Conservation (phyloP, 176 grass and related monocot species). For the Tillandsia fasciculata region DNA sequence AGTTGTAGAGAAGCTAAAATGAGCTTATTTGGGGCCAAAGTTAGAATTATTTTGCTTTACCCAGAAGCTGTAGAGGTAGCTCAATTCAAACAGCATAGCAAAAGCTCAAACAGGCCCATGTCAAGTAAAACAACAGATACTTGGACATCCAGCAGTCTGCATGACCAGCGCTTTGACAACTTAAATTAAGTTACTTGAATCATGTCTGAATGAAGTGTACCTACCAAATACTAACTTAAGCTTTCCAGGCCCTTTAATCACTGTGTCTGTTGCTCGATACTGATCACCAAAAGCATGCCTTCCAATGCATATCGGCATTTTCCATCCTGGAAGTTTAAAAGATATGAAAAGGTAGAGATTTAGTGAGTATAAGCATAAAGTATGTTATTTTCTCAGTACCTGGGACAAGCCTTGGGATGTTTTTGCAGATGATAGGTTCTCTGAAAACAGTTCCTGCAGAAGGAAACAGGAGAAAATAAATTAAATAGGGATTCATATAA, state of each 20-base stretch:
- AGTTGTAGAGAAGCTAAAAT: no score
- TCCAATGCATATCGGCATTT: conserved; percentile 74
- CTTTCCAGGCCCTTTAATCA: conserved; percentile 61
- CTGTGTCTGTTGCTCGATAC: conserved; percentile 62
- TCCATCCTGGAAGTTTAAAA: conserved; percentile 39
- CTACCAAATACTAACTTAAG: conserved; percentile 78
- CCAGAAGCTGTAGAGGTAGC: neutral
- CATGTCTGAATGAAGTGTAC: conserved; percentile 4
- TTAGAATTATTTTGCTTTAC: no score
- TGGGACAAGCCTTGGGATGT: conserved; percentile 57
- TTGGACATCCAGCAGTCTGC: neutral
- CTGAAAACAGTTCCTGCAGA: conserved; percentile 64
- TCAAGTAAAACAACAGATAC: neutral
- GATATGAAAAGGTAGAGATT: neutral
- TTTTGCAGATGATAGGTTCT: conserved; percentile 82
- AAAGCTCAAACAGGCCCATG: neutral
- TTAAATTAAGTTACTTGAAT: conserved; percentile 3
- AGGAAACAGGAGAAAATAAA: conserved; percentile 11
- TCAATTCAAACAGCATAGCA: neutral
- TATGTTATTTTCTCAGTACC: conserved; percentile 24
- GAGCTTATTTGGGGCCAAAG: no score
- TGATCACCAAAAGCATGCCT: conserved; percentile 81
- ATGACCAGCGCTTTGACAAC: neutral
- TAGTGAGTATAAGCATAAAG: conserved; percentile 3
- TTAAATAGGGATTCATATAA: conserved; percentile 6